Base-by-base conservation (phyloP, 257 asterid genomes). In the Solanum bulbocastanum region DNA sequence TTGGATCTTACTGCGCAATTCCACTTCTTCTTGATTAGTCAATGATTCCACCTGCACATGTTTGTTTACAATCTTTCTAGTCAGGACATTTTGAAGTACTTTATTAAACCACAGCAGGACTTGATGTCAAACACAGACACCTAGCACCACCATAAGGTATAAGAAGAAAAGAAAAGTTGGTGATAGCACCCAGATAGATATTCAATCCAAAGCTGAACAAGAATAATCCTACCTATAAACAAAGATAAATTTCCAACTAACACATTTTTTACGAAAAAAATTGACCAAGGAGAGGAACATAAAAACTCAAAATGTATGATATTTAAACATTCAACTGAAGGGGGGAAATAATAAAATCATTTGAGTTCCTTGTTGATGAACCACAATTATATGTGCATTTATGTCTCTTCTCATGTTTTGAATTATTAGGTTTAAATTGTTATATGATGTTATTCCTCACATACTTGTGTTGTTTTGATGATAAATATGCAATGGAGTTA, bases 1-100 rank as follows among this genome's bases (percentile, higher is more conserved):
- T 86, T 95, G 95, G 23, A 97, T 96, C 94, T 97, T 97, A 87
- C 96, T 96, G 56, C 99, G 98, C 87, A 97, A 90, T 90, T 97
- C 99, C 69, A 96, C 98, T 89, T 97, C 99, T 92, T 97, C 99
- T 92, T 96, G 95, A 93, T 97, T 97, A 79, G 96, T 93, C 85
- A 97, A 58, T 37, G 98, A 94, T 83, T 97, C 99, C 87, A 97
- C 99, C 99, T 97, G 92, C 86, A 89, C 62, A 85, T n/a, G 22
- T 71, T 44, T 23, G 60, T 73, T 14, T 7, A 76, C 14, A 33
- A 37, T 60, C 36, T 13, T 39, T 88, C 23, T 20, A 52, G 58
- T 7, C 78, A 68, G 56, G n/a, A 13, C 83, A 35, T 66, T 35
- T 25, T 12, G 4, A 42, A 58, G 76, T 86, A 62, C 40, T 18